Base-by-base conservation (phyloP, 2,329 filamentous ascomycete genomes). In the Xylaria arbuscula region DNA sequence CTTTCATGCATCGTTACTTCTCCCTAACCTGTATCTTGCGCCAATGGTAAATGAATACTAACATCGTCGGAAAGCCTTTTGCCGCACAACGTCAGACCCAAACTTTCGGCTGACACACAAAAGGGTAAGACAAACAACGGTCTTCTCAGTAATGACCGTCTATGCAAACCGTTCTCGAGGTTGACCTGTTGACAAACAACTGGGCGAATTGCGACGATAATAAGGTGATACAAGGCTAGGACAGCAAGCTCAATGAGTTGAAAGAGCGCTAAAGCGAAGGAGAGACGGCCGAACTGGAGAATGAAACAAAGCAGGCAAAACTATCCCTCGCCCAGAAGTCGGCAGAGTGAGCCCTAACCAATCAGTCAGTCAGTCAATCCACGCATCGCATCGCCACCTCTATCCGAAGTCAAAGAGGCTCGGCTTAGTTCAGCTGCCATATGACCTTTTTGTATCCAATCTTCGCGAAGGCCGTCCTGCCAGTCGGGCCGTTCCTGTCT, bases 351-450 rank as follows among this genome's bases (percentile, higher is more conserved):
- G 28, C 28, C 28, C 28, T 28, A 28, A 5, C 28, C 28, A 28
- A 38, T 10, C 45, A 45, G n/a, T 38, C 36, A 28, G 28, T 5
- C 28, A 28, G 38, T 10, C 45, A 45, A n/a, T 38, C 36, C 36
- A 38, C 36, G 36, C 36, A 13, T 38, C 36, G 13, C 36, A 28
- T 28, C 28, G 28, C 5, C 28, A 2, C 28, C 28, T 28, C 28
- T 28, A 28, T 28, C 28, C 5, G 28, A 28, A 28, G 2, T 2
- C 2, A 28, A 28, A 28, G 11, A 17, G 4, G 28, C 22, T 5
- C 8, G 19, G 15, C 57, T 17, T 22, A 17, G 34, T 13, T 36
- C 8, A 62, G 50, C 13, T 62, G 50, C 60, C 50, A 62, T 36
- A 55, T n/a, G 13, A 55, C 38, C 17, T 28, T 40, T 28, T 22